These are phyloP conservation scores for Leucosporidium scottii DNA, from an alignment of 768 basidiomycete genomes.

Conservation along the genomic window DNA sequence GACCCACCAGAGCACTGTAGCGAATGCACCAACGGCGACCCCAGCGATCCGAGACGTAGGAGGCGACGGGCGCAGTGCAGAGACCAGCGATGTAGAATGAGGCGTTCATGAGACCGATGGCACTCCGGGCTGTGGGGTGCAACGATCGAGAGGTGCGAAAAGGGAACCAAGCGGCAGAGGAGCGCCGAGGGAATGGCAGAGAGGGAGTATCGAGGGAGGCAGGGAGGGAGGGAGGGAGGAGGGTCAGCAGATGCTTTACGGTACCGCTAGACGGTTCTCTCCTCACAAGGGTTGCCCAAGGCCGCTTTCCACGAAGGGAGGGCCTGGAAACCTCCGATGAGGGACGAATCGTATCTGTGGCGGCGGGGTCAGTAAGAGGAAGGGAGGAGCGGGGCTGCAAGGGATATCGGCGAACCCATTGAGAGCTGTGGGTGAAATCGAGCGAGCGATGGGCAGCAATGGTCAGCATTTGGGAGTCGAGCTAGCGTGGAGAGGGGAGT, in stretches of 20 bases:
- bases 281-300: background rate
- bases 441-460: no score
- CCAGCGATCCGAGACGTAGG: background rate
- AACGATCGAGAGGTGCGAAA: no score
- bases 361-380: background rate
- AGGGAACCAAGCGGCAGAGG: no score
- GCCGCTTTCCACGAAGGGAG: background rate
- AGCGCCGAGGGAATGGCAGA: no score
- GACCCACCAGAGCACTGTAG: background rate
- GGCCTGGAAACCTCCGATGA: background rate
- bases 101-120: background rate
- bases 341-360: background rate
- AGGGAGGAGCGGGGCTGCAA: background rate
- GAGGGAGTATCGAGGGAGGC: background rate
- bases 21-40: background rate
- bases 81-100: background rate
- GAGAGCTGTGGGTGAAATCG: background rate
- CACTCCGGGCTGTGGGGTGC: background rate
- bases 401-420: background rate
- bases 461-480: no score
- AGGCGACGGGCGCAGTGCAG: background rate
- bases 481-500: no score
- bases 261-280: background rate
- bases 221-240: background rate
- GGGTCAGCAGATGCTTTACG: no score